Evolutionary conservation across 495 filamentous ascomycete species (phyloP), one percentile per base, ranked within the genome.

Genomic region (Talaromyces borbonicus): DNA sequence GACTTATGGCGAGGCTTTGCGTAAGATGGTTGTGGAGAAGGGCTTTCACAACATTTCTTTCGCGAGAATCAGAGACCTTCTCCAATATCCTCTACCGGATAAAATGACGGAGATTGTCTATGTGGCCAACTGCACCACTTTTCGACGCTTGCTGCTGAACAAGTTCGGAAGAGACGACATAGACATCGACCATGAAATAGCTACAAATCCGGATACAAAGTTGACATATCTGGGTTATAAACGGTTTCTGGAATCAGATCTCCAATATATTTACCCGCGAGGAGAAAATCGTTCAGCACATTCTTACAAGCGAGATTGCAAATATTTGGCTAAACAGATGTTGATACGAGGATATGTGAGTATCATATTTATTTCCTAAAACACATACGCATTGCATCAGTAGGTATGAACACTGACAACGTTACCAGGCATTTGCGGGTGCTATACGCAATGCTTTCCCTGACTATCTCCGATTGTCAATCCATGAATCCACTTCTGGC

Each of bases 201-300:
- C 49, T n/a, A 58, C 54, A 12, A 61, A 68, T 36, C 54, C 55
- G 15, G 71, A 75, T 44, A 64, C 66, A 1, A 58, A 56, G 11
- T 48, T 65, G 30, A 75, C 71, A 14, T 75, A 73, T 53, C 58
- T 56, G 35, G 72, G 72, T 18, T 74, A 72, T 32, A 65, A 65
- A 46, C 66, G 59, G 33, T 74, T 74, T 38, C 48, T 75, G 26
- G 58, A 62, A 24, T 66, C 65, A 2, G 71, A 75, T 41, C 62
- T 74, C 25, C 51, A 53, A 30, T 53, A 67, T 30, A 63, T 68
- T 14, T 72, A 63, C 33, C 65, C 60, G 4, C 46, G 62, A 30
- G 62, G 65, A 3, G 54, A 64, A 6, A 60, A 57, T 7, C 53
- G 64, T 7, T 61, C 53, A 15, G 62, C 57, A 36, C 58, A 60